Conservation (phyloP, 2,329 filamentous ascomycete species). For the Aspergillaceae sp. region DNA sequence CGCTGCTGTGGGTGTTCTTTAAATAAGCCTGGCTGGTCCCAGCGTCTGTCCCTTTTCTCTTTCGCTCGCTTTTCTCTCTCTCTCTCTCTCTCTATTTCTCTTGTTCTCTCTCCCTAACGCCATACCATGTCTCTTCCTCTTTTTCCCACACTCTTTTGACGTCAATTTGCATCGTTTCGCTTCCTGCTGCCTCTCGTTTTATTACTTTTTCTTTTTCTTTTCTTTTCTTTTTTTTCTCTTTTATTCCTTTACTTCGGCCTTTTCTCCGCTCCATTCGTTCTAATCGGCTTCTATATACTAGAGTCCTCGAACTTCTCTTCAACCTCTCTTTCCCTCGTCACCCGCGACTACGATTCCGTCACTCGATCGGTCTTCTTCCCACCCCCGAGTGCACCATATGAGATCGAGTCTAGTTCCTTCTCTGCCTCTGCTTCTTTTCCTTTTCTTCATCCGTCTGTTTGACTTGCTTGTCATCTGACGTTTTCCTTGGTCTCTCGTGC, state of each 20-base stretch:
- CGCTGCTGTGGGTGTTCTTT: too few relatives aligned
- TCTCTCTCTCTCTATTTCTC: conserved; percentile 2
- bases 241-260: not conserved
- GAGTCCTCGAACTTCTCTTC: not conserved
- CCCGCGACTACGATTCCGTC: conserved; percentile 5
- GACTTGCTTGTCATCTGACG: not conserved
- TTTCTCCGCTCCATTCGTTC: not conserved
- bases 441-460: not conserved
- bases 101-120: conserved; percentile 3
- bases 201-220: not conserved
- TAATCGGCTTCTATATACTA: not conserved
- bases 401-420: conserved; percentile 12
- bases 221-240: not conserved
- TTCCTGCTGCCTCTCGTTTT: not conserved
- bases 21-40: not conserved
- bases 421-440: conserved; percentile 3
- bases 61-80: conserved; percentile 1
- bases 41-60: conserved; percentile 1
- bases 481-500: not conserved
- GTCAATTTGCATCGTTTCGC: not conserved
- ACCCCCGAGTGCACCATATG: conserved; percentile 11
- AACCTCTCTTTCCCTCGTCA: not conserved
- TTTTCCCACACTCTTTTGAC: not conserved
- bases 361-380: conserved; percentile 11
- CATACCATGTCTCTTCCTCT: conserved; percentile 1